phyloP scores from a whole-genome alignment of 306 rosid genomes.

The Casuarina glauca region DNA sequence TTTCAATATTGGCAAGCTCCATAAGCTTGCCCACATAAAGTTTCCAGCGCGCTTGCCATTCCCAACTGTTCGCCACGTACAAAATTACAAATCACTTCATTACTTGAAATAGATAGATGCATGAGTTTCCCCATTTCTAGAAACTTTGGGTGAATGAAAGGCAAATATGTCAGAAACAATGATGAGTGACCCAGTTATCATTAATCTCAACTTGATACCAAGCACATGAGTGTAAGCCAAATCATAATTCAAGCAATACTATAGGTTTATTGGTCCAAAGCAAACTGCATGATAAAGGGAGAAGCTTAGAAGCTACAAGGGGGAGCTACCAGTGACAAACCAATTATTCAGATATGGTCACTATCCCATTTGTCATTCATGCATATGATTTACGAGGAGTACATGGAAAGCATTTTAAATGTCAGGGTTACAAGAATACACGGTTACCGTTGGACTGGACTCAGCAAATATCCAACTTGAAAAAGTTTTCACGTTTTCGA shows the following conservation, averaged over 20 bases:
- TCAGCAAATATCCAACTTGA: too few species aligned
- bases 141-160: background rate
- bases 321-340: background rate
- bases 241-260: background rate
- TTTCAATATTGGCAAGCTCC: constrained; percentile 55
- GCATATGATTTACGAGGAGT: background rate
- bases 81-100: background rate
- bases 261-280: background rate
- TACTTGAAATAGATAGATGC: background rate
- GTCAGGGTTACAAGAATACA: background rate
- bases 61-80: constrained; percentile 39
- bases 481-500: too few species aligned
- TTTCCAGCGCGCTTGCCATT: constrained; percentile 63
- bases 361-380: background rate
- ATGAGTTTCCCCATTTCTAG: background rate
- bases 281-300: background rate
- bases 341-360: background rate
- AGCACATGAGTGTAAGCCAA: background rate
- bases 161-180: background rate
- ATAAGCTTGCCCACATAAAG: constrained; percentile 58
- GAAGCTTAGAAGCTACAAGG: background rate
- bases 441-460: too few species aligned
- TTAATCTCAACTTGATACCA: background rate
- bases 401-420: too few species aligned
- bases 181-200: background rate